Evolutionary conservation across 1,284 basidiomycete genomes (phyloP).

Genomic region (Caloboletus inedulis): DNA sequence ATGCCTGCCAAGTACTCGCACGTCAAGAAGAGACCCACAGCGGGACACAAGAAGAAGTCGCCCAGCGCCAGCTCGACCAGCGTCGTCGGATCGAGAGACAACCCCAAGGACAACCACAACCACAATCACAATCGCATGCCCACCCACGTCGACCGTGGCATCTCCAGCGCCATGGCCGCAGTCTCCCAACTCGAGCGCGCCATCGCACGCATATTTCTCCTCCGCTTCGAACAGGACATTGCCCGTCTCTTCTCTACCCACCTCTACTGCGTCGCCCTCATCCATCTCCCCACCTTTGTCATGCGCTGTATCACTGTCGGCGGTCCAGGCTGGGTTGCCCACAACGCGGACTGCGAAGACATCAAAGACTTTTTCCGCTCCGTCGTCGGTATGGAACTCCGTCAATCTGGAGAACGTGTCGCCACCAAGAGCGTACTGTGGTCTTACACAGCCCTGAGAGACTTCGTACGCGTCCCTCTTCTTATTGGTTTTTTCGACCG

Average conservation of each 20-base stretch:
- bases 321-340: constrained; percentile 62
- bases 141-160: constrained; percentile 48
- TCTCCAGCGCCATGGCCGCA: constrained; percentile 51
- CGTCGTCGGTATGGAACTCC: constrained; percentile 65
- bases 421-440: constrained; percentile 73
- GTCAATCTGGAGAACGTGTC: constrained; percentile 68
- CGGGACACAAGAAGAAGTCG: constrained; percentile 42
- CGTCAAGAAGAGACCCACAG: constrained; percentile 57
- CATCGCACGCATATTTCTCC: constrained; percentile 58
- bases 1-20: constrained; percentile 72
- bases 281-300: constrained; percentile 61
- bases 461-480: constrained; percentile 48
- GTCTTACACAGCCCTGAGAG: constrained; percentile 69
- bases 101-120: constrained; percentile 32
- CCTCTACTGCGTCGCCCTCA: constrained; percentile 56
- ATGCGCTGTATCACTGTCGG: constrained; percentile 57
- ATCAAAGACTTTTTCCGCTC: constrained; percentile 69
- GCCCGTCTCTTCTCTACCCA: constrained; percentile 66
- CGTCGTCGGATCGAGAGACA: constrained; percentile 16
- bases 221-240: constrained; percentile 69
- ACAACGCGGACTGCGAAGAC: constrained; percentile 61
- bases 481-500: background rate
- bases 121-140: constrained; percentile 35
- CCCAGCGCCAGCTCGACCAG: constrained; percentile 20
- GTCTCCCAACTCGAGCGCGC: constrained; percentile 61